A percentile compares a stretch with the other conserved stretches of the same genome.
Conservation (phyloP, 208 protist genomes). For the Porcisia deanei region DNA sequence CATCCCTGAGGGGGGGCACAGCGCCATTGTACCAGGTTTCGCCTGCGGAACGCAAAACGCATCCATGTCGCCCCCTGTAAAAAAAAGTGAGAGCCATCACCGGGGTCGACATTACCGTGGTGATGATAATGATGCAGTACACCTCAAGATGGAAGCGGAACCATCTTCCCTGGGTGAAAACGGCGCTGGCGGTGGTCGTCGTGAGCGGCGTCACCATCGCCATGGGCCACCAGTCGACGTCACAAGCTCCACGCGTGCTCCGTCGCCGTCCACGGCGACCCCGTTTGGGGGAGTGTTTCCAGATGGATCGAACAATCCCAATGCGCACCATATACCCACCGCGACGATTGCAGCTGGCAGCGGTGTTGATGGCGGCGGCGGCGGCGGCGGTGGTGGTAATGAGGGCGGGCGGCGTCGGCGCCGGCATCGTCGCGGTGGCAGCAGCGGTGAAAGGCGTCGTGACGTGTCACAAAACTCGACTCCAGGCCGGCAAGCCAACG, state of each 20-base stretch:
- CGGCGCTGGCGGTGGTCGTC: not conserved
- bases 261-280: conserved; percentile 7
- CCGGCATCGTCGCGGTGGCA: not conserved
- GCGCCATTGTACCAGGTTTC: not conserved
- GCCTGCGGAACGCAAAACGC: not conserved
- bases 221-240: conserved; percentile 9
- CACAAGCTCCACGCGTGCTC: conserved; percentile 10
- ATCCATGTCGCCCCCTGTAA: not conserved
- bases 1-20: not conserved
- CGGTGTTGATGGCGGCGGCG: not conserved
- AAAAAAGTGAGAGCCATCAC: not conserved
- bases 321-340: not conserved
- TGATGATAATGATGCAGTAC: not conserved
- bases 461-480: not conserved
- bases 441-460: not conserved
- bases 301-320: not conserved
- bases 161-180: not conserved
- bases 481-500: not conserved
- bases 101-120: conserved; percentile 3
- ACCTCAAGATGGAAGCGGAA: not conserved
- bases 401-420: conserved; percentile 1
- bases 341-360: not conserved
- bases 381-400: not conserved
- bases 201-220: conserved; percentile 12
- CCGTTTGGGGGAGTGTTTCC: conserved; percentile 2